A percentile compares a stretch with the other conserved stretches of the same genome.
Conservation (phyloP, 805 yeast genomes). For the Jamesozyma lodderae region DNA sequence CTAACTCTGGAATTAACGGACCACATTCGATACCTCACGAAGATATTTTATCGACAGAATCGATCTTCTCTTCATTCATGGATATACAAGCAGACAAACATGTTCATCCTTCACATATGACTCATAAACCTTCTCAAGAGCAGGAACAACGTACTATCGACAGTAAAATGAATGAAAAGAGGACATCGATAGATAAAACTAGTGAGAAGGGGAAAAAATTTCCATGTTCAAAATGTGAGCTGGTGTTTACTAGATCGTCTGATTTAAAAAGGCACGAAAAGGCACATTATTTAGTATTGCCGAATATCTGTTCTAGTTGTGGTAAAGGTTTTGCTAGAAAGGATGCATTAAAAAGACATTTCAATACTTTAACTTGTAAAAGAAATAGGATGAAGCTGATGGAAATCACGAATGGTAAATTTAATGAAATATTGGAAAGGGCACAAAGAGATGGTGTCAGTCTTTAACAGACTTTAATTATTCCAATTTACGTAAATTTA, state of each 20-base stretch:
- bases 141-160: neutral
- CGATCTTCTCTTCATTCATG: conserved; percentile 6
- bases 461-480: conserved; percentile 5
- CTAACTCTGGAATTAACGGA: neutral
- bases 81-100: neutral
- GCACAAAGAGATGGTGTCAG: conserved; percentile 25
- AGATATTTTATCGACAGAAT: conserved; percentile 5
- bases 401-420: conserved; percentile 30
- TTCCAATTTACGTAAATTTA: neutral
- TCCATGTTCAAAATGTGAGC: conserved; percentile 50
- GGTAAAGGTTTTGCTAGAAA: conserved; percentile 79
- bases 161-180: neutral
- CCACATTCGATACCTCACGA: neutral
- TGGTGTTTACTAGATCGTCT: conserved; percentile 57
- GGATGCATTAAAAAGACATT: conserved; percentile 72
- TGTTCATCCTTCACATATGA: neutral
- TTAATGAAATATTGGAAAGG: conserved; percentile 27
- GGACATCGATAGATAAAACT: neutral
- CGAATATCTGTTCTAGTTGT: conserved; percentile 66
- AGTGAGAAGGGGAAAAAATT: conserved; percentile 33
- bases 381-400: conserved; percentile 53
- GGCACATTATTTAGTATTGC: conserved; percentile 61
- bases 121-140: neutral
- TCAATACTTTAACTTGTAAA: conserved; percentile 64
- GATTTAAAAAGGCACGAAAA: conserved; percentile 70